A percentile compares a stretch with the other conserved stretches of the same genome.
Conservation (phyloP, 495 filamentous ascomycete species). For the Tuber brumale region DNA sequence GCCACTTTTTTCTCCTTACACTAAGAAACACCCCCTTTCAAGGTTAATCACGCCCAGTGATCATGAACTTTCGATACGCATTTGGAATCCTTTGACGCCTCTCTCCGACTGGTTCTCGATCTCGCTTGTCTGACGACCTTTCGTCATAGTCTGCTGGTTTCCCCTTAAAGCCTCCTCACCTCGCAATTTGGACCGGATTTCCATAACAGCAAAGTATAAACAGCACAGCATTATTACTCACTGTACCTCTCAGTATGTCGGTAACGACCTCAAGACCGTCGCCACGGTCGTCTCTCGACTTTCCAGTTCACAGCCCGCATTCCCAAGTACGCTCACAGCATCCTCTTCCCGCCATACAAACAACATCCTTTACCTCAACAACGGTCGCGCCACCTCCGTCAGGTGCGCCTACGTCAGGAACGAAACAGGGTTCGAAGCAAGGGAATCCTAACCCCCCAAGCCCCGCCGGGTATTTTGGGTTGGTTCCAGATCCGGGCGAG, state of each 20-base stretch:
- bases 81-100: conserved; percentile 28
- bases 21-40: background rate
- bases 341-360: conserved; percentile 23
- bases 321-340: conserved; percentile 29
- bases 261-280: conserved; percentile 34
- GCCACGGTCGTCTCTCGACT: conserved; percentile 34
- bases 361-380: conserved; percentile 17
- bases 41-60: conserved; percentile 20
- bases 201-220: background rate
- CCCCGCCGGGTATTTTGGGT: conserved; percentile 60
- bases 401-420: conserved; percentile 17
- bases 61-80: conserved; percentile 33
- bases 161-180: conserved; percentile 3
- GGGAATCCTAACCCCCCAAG: conserved; percentile 28
- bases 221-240: conserved; percentile 3
- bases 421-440: conserved; percentile 13
- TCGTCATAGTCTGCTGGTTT: conserved; percentile 24
- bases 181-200: conserved; percentile 1
- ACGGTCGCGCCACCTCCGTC: conserved; percentile 17
- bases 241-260: conserved; percentile 23
- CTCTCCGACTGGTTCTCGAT: conserved; percentile 24
- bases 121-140: conserved; percentile 22
- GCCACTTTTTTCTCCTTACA: conserved; percentile 13
- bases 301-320: conserved; percentile 27
- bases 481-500: conserved; percentile 59